These are phyloP conservation scores for Auriculariales sp. DNA, from an alignment of 768 basidiomycete species.

Conservation along the genomic window DNA sequence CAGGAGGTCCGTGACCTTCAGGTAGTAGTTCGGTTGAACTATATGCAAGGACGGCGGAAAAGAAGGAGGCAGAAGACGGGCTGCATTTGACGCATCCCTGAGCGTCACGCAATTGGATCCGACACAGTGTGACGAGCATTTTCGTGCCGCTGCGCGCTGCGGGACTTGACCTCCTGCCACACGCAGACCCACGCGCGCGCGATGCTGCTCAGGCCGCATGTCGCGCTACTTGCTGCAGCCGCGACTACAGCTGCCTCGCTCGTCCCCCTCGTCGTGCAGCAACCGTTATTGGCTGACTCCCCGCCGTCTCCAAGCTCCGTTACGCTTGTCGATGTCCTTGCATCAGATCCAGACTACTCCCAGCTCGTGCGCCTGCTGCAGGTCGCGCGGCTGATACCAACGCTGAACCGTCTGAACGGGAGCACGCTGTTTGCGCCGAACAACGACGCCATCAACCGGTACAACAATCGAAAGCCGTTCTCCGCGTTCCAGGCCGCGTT, in stretches of 20 bases:
- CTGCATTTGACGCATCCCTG: too few relatives aligned
- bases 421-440: constrained; percentile 91
- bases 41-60: too few relatives aligned
- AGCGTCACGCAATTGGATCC: too few relatives aligned
- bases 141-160: too few relatives aligned
- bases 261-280: background rate
- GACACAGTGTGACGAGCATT: too few relatives aligned
- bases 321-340: constrained; percentile 71
- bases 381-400: constrained; percentile 76
- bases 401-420: constrained; percentile 71
- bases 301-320: constrained; percentile 17
- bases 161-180: too few relatives aligned
- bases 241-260: too few relatives aligned
- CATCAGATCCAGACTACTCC: constrained; percentile 58
- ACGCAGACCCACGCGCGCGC: too few relatives aligned
- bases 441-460: constrained; percentile 68
- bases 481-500: constrained; percentile 10
- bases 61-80: too few relatives aligned
- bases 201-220: background rate
- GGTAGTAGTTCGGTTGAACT: too few relatives aligned
- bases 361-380: constrained; percentile 67
- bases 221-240: constrained; percentile 1
- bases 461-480: constrained; percentile 18
- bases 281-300: background rate
- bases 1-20: too few relatives aligned